Evolutionary conservation across 2,329 filamentous ascomycete genomes (phyloP), one percentile per base, ranked within the genome.

Genomic region (Annulohypoxylon truncatum): DNA sequence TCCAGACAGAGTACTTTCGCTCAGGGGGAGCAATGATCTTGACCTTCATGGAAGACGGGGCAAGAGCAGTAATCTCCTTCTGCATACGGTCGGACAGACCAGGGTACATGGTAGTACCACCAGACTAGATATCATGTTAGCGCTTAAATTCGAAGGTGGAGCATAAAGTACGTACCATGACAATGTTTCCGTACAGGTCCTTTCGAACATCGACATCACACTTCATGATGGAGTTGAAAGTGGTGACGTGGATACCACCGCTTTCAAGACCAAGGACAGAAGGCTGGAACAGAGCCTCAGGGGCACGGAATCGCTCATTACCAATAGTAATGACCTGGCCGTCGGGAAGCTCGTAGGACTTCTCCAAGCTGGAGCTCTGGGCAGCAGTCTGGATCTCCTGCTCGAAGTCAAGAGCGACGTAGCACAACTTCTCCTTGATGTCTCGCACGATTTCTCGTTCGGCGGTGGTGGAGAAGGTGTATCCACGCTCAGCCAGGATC

Each of bases 211-310:
- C 96, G 84, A 99, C 94, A 85, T 99, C 96, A 85, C 96, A 98
- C 92, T 99, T 99, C 94, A 98, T 98, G 91, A 99, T 97, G 79
- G 96, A 98, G 92, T 98, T 98, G 93, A 97, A 98, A 78, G 96
- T 98, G 82, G 95, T 98, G 82, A 97, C 94, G 87, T 98, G 96
- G 85, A 99, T 98, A 86, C 96, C 96, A 81, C 95, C 95, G 83
- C 90, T 94, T 87, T 99, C 96, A 79, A 97, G 94, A 91, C 96
- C 96, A 77, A 99, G 88, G 77, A 98, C 95, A 75, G 92, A 96
- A 81, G 96, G 96, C 89, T 97, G 93, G 94, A 99, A 99, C 79
- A 99, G 92, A 84, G 96, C 95, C 89, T 99, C 96, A 76, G 96
- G 96, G 82, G 95, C 95, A 86, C 96, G 95, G 95, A 99, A 99